These are phyloP conservation scores for Danielia reshetovae DNA, from an alignment of 805 yeast species.

Conservation along the genomic window DNA sequence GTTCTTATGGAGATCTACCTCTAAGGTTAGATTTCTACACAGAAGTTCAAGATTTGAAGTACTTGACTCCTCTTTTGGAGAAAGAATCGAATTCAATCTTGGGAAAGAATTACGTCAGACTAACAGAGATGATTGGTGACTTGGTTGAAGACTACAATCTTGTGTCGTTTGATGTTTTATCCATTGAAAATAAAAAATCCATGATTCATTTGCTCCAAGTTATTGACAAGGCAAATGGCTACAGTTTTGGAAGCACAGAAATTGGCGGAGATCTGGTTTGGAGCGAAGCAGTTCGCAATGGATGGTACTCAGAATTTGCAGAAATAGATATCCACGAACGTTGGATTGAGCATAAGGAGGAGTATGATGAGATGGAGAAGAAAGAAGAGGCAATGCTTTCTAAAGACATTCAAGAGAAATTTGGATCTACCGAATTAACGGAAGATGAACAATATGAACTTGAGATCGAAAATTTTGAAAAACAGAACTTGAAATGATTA, in stretches of 20 bases:
- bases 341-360: constrained; percentile 84
- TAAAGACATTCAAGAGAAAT: not conserved
- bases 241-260: constrained; percentile 87
- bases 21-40: constrained; percentile 83
- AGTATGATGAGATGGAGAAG: constrained; percentile 55
- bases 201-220: constrained; percentile 79
- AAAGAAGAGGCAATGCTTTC: constrained; percentile 42
- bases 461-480: not conserved
- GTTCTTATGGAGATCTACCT: constrained; percentile 75
- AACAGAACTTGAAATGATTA: too few relatives aligned
- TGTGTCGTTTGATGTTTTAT: constrained; percentile 82
- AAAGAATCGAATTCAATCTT: constrained; percentile 66
- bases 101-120: constrained; percentile 56
- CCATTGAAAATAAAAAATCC: constrained; percentile 86
- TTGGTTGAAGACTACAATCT: constrained; percentile 82
- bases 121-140: constrained; percentile 77
- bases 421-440: constrained; percentile 23
- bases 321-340: constrained; percentile 84
- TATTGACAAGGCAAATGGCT: constrained; percentile 91
- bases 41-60: constrained; percentile 80
- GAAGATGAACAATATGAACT: constrained; percentile 71
- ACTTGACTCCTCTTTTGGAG: constrained; percentile 63
- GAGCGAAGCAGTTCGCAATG: constrained; percentile 92
- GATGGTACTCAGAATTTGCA: constrained; percentile 47
- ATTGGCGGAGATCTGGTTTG: constrained; percentile 96